A percentile compares a stretch with the other conserved stretches of the same genome.
Evolutionary conservation across 108 stramenopile species (phyloP).

Genomic region (Cyclotella baltica): DNA sequence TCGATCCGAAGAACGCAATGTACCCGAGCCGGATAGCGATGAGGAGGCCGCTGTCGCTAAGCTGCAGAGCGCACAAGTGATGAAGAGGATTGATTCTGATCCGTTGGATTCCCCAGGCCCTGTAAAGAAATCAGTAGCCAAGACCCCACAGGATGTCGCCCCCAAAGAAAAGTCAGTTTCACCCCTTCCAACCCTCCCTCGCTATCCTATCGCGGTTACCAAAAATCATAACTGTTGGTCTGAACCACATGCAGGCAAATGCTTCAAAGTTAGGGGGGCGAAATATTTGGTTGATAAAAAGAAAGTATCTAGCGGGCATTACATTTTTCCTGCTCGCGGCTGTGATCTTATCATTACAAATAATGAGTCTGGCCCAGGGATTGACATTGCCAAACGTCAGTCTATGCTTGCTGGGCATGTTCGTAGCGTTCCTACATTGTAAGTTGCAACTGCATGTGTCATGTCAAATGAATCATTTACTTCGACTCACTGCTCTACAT

Average conservation of each 20-base stretch:
- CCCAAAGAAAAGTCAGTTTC: background rate
- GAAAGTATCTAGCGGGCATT: constrained; percentile 69
- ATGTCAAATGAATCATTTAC: background rate
- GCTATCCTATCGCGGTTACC: constrained; percentile 42
- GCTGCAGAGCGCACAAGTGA: background rate
- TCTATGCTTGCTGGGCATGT: constrained; percentile 72
- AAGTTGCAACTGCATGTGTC: background rate
- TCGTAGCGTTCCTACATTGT: constrained; percentile 73
- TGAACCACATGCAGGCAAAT: constrained; percentile 55
- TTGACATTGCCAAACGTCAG: constrained; percentile 27
- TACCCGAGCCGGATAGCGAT: constrained; percentile 23
- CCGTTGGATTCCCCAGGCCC: constrained; percentile 13
- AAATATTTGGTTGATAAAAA: constrained; percentile 71
- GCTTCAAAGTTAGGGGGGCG: constrained; percentile 73
- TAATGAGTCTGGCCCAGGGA: constrained; percentile 27
- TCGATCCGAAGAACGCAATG: constrained; percentile 25
- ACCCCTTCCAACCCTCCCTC: constrained; percentile 27
- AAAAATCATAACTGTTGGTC: constrained; percentile 79
- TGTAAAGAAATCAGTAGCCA: background rate
- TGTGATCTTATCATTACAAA: constrained; percentile 85
- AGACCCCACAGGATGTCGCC: background rate
- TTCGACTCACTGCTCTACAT: background rate
- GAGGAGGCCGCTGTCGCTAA: constrained; percentile 1
- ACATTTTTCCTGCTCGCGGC: constrained; percentile 70
- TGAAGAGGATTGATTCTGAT: constrained; percentile 29